phyloP scores from a whole-genome alignment of 2,329 filamentous ascomycete genomes.

The Parasarocladium wereldwijsianum region DNA sequence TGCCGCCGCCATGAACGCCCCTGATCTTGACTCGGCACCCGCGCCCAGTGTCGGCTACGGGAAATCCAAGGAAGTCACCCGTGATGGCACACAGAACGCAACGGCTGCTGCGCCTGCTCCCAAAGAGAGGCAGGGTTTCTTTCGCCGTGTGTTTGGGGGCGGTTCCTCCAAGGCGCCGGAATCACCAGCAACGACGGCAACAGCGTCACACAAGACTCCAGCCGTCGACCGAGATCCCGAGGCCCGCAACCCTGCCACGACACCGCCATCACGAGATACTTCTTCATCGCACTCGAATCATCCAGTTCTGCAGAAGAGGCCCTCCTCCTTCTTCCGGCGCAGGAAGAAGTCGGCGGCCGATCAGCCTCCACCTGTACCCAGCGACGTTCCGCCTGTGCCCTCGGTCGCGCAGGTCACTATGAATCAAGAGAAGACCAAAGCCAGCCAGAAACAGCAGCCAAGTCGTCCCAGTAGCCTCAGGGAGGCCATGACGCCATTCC shows the following conservation, averaged over 20 bases:
- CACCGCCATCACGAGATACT: conserved; percentile 34
- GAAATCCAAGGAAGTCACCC: conserved; percentile 37
- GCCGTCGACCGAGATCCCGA: conserved; percentile 17
- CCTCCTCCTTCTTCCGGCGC: conserved; percentile 85
- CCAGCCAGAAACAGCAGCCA: conserved; percentile 21
- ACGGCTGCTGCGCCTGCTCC: conserved; percentile 25
- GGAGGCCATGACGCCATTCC: conserved; percentile 76
- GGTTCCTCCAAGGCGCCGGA: conserved; percentile 36
- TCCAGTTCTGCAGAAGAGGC: conserved; percentile 65
- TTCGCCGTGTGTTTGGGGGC: conserved; percentile 72
- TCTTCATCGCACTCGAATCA: conserved; percentile 28
- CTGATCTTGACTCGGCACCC: conserved; percentile 37
- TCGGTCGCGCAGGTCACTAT: conserved; percentile 19
- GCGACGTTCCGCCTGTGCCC: conserved; percentile 24
- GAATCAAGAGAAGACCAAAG: conserved; percentile 15
- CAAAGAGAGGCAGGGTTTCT: conserved; percentile 75
- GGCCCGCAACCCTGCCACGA: conserved; percentile 29
- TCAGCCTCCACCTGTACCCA: conserved; percentile 41
- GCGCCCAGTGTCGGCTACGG: conserved; percentile 44
- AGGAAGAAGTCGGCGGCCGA: conserved; percentile 83
- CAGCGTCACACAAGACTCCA: conserved; percentile 1
- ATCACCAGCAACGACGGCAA: conserved; percentile 1
- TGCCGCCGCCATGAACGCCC: conserved; percentile 13
- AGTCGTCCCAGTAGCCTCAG: conserved; percentile 70
- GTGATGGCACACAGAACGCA: conserved; percentile 36